phyloP scores from a whole-genome alignment of 495 filamentous ascomycete species.

The Apiosordaria backusii region DNA sequence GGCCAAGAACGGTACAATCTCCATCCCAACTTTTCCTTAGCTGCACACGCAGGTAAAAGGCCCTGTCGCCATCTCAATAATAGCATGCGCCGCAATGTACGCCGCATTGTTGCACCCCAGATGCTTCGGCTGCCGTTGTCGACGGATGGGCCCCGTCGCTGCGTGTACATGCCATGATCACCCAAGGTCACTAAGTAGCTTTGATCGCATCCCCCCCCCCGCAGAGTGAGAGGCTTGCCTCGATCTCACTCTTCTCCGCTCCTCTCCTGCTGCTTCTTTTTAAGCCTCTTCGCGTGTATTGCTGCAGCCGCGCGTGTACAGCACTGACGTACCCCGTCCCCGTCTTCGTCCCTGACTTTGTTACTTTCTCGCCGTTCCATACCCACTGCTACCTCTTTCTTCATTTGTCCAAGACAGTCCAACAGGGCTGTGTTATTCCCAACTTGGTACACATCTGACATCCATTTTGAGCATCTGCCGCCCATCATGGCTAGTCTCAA shows the following conservation, averaged over 20 bases:
- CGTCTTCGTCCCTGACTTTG: constrained; percentile 18
- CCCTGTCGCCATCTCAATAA: constrained; percentile 39
- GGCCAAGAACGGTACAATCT: constrained; percentile 27
- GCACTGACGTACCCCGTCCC: constrained; percentile 24
- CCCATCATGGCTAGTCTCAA: constrained; percentile 46
- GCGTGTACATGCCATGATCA: constrained; percentile 3
- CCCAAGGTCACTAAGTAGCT: neutral
- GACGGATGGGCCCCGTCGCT: constrained; percentile 14
- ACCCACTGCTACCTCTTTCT: constrained; percentile 30
- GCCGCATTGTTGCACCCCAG: constrained; percentile 27
- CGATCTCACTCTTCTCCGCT: constrained; percentile 10
- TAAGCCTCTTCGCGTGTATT: constrained; percentile 24
- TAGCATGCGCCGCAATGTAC: constrained; percentile 30
- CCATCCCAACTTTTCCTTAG: constrained; percentile 28
- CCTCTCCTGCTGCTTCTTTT: constrained; percentile 11
- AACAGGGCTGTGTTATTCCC: constrained; percentile 38
- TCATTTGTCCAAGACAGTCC: constrained; percentile 26
- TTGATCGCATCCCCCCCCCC: constrained; percentile 31
- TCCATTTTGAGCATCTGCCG: constrained; percentile 43
- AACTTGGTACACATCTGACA: constrained; percentile 34
- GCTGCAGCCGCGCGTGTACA: constrained; percentile 38
- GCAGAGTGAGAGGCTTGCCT: constrained; percentile 24
- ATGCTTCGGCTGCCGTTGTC: constrained; percentile 17
- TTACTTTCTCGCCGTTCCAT: constrained; percentile 25
- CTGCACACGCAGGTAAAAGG: constrained; percentile 15